Evolutionary conservation across 179 eudicot genomes (phyloP), one percentile per base, ranked within the genome.

Genomic region (Spinacia oleracea): DNA sequence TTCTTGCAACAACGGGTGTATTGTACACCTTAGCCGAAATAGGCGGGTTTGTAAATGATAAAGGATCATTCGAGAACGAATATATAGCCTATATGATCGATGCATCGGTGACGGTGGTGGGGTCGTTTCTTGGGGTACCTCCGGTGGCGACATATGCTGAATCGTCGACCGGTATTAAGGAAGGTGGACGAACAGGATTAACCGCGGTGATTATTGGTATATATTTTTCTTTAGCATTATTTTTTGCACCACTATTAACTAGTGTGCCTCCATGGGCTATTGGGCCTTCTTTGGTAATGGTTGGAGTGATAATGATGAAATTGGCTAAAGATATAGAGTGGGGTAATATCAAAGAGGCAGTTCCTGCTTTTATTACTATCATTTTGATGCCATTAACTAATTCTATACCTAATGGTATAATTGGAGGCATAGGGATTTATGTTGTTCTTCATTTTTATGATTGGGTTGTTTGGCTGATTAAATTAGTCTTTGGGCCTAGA

Each of bases 221-320:
- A 0, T 91, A 90, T 80, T 90, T 91, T 75, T 66, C 80, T 0
- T 2, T 90, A 25, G 86, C 96, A 1, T 43, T 91, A 63, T 86
- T 90, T 77, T 91, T 91, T 63, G 80, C 87, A 40, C 96, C 93
- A 0, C 50, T 91, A 0, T 77, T 91, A 55, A 80, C 86, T 10
- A 91, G 87, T 77, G 93, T 91, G 32, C 96, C 96, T 53, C 89
- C 96, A 21, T 91, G 96, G 96, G 91, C 96, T 4, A 87, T 91
- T 71, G 96, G 96, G 20, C 96, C 96, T 55, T 86, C 92, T 29
- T 72, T 89, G 74, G 91, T 90, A 0, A 84, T 90, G 83, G 88
- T 91, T 62, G 96, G 91, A 69, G 89, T 87, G 67, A 74, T 91
- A 75, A 88, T 91, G 96, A 90, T 90, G 93, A 87, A 84, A 50